Evolutionary conservation across 768 basidiomycete genomes (phyloP).

Genomic region (Phylloporus arenicola): DNA sequence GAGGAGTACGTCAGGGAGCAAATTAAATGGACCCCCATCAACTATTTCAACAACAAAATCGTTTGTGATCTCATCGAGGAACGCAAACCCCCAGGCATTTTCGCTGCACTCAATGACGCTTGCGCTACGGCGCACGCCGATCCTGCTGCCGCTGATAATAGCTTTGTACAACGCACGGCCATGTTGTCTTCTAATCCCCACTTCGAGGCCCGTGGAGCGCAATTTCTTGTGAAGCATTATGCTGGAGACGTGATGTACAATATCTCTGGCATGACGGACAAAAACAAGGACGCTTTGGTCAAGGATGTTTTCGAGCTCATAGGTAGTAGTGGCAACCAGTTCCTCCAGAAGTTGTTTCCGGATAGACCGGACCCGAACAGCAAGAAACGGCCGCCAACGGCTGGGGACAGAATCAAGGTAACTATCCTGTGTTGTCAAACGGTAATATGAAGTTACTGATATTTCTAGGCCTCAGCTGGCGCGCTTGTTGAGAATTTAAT

Average conservation of each 20-base stretch:
- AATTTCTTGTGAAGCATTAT: slow-evolving; percentile 95
- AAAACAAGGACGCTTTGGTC: slow-evolving; percentile 96
- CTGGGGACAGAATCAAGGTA: slow-evolving; percentile 96
- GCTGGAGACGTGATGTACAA: slow-evolving; percentile 99
- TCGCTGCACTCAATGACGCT: slow-evolving; percentile 97
- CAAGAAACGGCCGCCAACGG: slow-evolving; percentile 97
- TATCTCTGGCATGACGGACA: slow-evolving; percentile 97
- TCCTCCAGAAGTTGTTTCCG: slow-evolving; percentile 85
- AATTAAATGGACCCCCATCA: slow-evolving; percentile 99
- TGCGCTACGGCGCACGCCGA: slow-evolving; percentile 98
- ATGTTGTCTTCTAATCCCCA: slow-evolving; percentile 80
- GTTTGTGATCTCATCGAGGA: slow-evolving; percentile 99
- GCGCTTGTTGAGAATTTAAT: slow-evolving; percentile 97
- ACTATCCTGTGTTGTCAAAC: slow-evolving; percentile 2
- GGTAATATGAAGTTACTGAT: background rate
- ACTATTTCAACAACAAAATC: slow-evolving; percentile 97
- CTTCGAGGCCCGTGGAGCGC: slow-evolving; percentile 89
- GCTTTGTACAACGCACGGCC: slow-evolving; percentile 88
- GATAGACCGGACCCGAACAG: slow-evolving; percentile 93
- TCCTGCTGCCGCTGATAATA: slow-evolving; percentile 91
- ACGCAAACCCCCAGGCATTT: slow-evolving; percentile 91
- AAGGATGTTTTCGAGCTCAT: slow-evolving; percentile 93
- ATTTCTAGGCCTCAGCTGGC: slow-evolving; percentile 73
- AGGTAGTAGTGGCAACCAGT: slow-evolving; percentile 71
- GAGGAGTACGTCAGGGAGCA: slow-evolving; percentile 98